A percentile compares a stretch with the other conserved stretches of the same genome.
Conservation (phyloP, 768 basidiomycete genomes). For the Leccinum sublutescens region DNA sequence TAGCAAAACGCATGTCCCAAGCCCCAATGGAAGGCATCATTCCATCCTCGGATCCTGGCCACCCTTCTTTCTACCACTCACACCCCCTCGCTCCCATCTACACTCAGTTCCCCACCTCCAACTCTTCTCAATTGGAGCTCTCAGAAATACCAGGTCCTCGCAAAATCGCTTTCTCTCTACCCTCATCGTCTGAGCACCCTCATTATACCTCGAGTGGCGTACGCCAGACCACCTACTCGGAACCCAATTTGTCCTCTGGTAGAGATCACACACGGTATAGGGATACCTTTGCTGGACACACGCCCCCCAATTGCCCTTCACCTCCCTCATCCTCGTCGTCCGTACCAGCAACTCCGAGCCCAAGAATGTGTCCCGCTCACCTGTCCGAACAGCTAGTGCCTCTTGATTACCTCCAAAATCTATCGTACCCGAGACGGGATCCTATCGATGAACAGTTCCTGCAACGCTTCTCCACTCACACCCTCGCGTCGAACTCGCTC, state of each 20-base stretch:
- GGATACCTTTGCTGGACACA: conserved; percentile 19
- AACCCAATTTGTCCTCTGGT: conserved; percentile 24
- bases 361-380: conserved; percentile 19
- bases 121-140: conserved; percentile 25
- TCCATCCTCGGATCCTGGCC: conserved; percentile 18
- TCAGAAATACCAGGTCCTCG: conserved; percentile 22
- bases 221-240: conserved; percentile 35
- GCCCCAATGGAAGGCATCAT: conserved; percentile 31
- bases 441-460: conserved; percentile 65
- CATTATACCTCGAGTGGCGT: conserved; percentile 17
- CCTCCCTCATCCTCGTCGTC: conserved; percentile 41
- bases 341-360: conserved; percentile 37
- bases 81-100: conserved; percentile 25
- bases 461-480: conserved; percentile 48
- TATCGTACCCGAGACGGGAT: conserved; percentile 55
- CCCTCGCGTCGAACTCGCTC: conserved; percentile 19
- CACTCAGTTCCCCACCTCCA: conserved; percentile 35
- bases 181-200: conserved; percentile 28
- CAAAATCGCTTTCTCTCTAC: conserved; percentile 31
- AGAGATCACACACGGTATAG: conserved; percentile 24
- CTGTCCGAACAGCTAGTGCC: conserved; percentile 52
- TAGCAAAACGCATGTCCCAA: conserved; percentile 36
- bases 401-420: conserved; percentile 57
- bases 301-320: conserved; percentile 27
- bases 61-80: conserved; percentile 22